Percentiles rank a stretch among this genome's conserved stretches.
Conservation (phyloP, 2,329 filamentous ascomycete species). For the Sarocladium strictum region DNA sequence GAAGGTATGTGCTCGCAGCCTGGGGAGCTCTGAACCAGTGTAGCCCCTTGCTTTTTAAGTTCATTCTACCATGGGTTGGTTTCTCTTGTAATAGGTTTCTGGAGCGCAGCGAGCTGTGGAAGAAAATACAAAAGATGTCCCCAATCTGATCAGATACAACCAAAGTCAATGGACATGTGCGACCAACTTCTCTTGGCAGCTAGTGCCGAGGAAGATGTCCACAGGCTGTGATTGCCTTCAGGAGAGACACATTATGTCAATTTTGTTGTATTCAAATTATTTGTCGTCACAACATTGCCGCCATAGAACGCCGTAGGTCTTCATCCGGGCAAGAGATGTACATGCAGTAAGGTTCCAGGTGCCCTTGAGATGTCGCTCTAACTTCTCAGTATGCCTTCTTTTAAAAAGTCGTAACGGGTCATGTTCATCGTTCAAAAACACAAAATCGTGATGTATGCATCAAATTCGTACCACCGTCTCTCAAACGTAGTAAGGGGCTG, state of each 20-base stretch:
- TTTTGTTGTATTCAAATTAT: background rate
- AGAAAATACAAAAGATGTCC: background rate
- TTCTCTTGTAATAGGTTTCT: conserved; percentile 5
- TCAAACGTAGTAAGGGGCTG: conserved; percentile 1
- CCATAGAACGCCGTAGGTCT: conserved; percentile 1
- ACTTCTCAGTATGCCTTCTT: conserved; percentile 7
- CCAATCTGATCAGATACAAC: background rate
- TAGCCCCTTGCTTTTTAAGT: background rate
- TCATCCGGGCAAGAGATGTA: background rate
- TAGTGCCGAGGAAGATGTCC: background rate
- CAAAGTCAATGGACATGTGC: too few species aligned
- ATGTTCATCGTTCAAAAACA: background rate
- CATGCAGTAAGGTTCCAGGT: conserved; percentile 1
- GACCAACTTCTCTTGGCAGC: too few species aligned
- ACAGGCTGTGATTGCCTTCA: too few species aligned
- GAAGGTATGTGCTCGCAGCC: too few species aligned
- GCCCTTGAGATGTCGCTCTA: background rate
- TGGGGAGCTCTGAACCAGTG: background rate
- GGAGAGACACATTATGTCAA: too few species aligned
- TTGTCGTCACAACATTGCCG: background rate
- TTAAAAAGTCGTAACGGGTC: conserved; percentile 5
- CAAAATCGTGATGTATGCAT: background rate
- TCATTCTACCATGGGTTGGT: background rate
- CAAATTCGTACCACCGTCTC: background rate
- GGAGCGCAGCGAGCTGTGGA: conserved; percentile 5